Conservation (phyloP, 225 moss, liverwort and hornwort genomes). For the Rhytidiadelphus loreus region DNA sequence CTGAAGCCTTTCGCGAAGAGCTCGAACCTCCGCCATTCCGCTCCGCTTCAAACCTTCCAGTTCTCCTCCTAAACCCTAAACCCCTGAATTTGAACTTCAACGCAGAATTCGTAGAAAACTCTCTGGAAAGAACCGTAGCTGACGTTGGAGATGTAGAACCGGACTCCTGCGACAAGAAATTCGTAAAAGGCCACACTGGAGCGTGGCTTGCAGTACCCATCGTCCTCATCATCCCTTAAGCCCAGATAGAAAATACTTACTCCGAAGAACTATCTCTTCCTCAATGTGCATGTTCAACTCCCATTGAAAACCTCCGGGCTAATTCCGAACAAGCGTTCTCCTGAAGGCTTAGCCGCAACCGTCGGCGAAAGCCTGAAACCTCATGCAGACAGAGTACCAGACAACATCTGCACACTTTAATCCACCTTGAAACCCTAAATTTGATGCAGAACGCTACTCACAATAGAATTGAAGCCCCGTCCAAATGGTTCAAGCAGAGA, state of each 20-base stretch:
- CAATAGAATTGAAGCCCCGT: background rate
- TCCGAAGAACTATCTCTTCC: background rate
- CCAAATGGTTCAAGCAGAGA: background rate
- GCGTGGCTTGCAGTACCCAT: slow-evolving; percentile 1
- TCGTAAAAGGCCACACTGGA: background rate
- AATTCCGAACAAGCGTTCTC: background rate
- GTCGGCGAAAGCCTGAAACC: background rate
- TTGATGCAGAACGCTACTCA: background rate
- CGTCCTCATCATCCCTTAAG: background rate
- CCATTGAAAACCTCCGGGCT: background rate
- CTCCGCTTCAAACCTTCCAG: background rate
- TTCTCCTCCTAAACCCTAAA: slow-evolving; percentile 23
- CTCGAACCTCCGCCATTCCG: background rate
- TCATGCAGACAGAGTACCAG: background rate
- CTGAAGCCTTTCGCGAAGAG: background rate
- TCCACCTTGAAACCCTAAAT: background rate
- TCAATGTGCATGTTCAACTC: background rate
- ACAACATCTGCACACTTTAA: background rate
- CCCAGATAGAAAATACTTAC: background rate
- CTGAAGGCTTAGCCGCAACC: background rate
- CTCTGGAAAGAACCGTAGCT: background rate
- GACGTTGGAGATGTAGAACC: background rate
- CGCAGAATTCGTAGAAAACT: background rate
- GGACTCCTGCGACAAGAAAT: background rate
- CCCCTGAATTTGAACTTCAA: background rate